Evolutionary conservation across 345 rosid species (phyloP).

Genomic region (Bruguiera sexangula): DNA sequence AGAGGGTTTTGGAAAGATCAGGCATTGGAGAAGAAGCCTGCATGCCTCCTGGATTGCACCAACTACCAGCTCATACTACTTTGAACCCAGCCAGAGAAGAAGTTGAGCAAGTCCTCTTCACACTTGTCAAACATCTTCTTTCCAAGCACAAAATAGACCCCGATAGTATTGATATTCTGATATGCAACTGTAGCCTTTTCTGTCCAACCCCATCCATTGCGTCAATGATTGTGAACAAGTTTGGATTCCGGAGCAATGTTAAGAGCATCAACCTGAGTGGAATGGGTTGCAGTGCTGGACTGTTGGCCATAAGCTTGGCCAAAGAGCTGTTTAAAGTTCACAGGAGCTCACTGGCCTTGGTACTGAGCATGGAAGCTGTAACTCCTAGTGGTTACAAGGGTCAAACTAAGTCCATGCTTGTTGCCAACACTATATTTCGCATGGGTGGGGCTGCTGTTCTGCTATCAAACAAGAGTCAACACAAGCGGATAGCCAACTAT

Average conservation of each 20-base stretch:
- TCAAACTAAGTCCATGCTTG: conserved; percentile 47
- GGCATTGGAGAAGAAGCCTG: conserved; percentile 61
- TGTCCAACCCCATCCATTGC: conserved; percentile 69
- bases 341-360: conserved; percentile 45
- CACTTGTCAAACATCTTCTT: conserved; percentile 46
- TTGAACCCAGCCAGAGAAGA: conserved; percentile 34
- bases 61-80: conserved; percentile 36
- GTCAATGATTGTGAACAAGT: conserved; percentile 43
- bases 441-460: conserved; percentile 62
- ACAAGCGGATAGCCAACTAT: conserved; percentile 40
- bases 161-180: conserved; percentile 52
- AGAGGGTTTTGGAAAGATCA: conserved; percentile 44
- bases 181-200: conserved; percentile 67
- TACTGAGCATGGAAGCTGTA: conserved; percentile 57
- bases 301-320: conserved; percentile 44
- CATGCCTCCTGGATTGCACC: conserved; percentile 37
- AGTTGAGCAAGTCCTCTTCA: conserved; percentile 44
- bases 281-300: conserved; percentile 65
- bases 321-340: conserved; percentile 56
- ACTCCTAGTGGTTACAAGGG: conserved; percentile 44
- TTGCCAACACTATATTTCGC: conserved; percentile 50
- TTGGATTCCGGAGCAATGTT: conserved; percentile 49
- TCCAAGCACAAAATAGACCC: conserved; percentile 45
- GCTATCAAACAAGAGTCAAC: conserved; percentile 49
- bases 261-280: conserved; percentile 56